Percentiles rank a stretch among this genome's conserved stretches.
phyloP scores from a whole-genome alignment of 768 basidiomycete genomes.

The Lactarius deliciosus region DNA sequence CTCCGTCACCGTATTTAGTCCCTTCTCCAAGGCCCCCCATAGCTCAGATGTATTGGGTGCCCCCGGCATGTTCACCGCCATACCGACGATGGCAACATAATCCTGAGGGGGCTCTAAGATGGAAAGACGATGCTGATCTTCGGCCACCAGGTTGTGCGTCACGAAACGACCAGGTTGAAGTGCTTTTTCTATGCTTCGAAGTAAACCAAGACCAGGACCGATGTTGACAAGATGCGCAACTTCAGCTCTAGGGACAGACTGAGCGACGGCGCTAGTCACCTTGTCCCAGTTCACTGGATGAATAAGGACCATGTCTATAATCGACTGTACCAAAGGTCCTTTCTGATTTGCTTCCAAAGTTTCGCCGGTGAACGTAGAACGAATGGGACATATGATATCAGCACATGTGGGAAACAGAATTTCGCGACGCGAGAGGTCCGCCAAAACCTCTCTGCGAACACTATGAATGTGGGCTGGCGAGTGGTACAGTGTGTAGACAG shows the following conservation, averaged over 20 bases:
- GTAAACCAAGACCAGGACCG: conserved; percentile 47
- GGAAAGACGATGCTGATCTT: conserved; percentile 1
- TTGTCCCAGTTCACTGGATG: conserved; percentile 46
- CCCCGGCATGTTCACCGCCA: conserved; percentile 60
- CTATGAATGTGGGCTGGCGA: conserved; percentile 36
- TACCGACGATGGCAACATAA: conserved; percentile 69
- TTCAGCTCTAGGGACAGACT: conserved; percentile 30
- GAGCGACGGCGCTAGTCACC: conserved; percentile 35
- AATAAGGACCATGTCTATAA: conserved; percentile 29
- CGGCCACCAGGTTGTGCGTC: conserved; percentile 12
- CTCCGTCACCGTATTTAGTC: conserved; percentile 55
- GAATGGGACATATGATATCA: conserved; percentile 40
- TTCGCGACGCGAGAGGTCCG: conserved; percentile 44
- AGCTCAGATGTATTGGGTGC: conserved; percentile 48
- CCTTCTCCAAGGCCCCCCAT: conserved; percentile 60
- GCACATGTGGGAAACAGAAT: conserved; percentile 51
- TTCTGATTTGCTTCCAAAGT: conserved; percentile 9
- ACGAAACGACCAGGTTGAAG: conserved; percentile 33
- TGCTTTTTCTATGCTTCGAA: conserved; percentile 41
- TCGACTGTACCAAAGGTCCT: conserved; percentile 18
- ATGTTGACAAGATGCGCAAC: conserved; percentile 46
- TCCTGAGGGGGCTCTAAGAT: conserved; percentile 38
- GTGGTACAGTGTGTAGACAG: conserved; percentile 56
- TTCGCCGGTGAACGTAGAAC: conserved; percentile 26
- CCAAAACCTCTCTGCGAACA: conserved; percentile 44